Percentiles rank a stretch among this genome's conserved stretches.
phyloP scores from a whole-genome alignment of 2,329 filamentous ascomycete species.

The Colletotrichum echinochloae region DNA sequence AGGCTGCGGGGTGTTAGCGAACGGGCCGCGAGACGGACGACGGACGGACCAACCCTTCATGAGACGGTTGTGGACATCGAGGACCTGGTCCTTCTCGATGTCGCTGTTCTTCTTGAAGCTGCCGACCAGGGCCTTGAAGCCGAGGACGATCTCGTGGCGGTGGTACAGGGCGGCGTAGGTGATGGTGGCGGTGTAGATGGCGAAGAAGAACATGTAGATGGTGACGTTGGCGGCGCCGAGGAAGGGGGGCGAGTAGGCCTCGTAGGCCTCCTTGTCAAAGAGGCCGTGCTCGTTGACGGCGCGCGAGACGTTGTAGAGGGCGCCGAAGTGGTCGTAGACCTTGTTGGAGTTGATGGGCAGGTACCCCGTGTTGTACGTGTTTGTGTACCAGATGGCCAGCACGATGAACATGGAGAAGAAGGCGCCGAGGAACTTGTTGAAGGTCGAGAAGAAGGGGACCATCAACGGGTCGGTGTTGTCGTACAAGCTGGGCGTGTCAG shows the following conservation, averaged over 20 bases:
- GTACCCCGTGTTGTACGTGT: slow-evolving; percentile 68
- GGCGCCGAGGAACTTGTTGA: slow-evolving; percentile 71
- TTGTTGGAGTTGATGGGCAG: slow-evolving; percentile 65
- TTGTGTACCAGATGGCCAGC: slow-evolving; percentile 68
- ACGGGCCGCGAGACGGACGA: background rate
- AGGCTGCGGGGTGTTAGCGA: slow-evolving; percentile 45
- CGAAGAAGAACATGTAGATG: slow-evolving; percentile 68
- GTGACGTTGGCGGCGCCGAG: slow-evolving; percentile 62
- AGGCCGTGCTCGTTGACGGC: slow-evolving; percentile 57
- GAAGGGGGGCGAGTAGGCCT: slow-evolving; percentile 64
- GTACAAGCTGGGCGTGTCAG: slow-evolving; percentile 29
- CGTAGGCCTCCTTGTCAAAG: slow-evolving; percentile 60
- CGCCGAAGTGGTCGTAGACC: slow-evolving; percentile 62
- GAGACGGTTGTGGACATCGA: slow-evolving; percentile 62
- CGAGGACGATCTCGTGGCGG: slow-evolving; percentile 62
- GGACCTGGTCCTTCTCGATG: slow-evolving; percentile 48
- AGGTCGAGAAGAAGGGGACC: slow-evolving; percentile 68
- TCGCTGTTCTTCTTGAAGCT: slow-evolving; percentile 58
- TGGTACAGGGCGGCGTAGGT: slow-evolving; percentile 65
- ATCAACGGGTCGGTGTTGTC: slow-evolving; percentile 54
- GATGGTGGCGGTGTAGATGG: slow-evolving; percentile 64
- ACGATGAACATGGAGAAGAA: slow-evolving; percentile 67
- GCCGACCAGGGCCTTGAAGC: slow-evolving; percentile 60
- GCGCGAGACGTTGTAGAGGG: slow-evolving; percentile 59
- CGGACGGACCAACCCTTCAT: slow-evolving; percentile 49